Evolutionary conservation across 768 basidiomycete species (phyloP).

Genomic region (Serendipita indica): DNA sequence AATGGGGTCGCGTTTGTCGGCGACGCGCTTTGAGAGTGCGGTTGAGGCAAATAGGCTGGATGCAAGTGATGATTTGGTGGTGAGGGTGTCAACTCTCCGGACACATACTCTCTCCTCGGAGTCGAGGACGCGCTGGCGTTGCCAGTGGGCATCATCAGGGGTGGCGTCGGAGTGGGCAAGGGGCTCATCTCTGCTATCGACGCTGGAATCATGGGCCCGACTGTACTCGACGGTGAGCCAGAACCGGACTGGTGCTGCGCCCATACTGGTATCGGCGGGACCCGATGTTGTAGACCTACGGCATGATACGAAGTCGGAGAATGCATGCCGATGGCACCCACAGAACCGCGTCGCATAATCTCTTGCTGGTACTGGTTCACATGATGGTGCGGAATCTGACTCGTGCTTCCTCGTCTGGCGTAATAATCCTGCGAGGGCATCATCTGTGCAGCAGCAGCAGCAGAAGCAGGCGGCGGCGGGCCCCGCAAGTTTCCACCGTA

Average conservation of each 20-base stretch:
- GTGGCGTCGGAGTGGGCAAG: neutral
- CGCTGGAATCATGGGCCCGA: no score
- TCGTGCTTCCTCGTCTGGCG: conserved; percentile 7
- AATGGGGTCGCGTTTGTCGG: no score
- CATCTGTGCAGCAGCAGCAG: neutral
- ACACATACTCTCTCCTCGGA: neutral
- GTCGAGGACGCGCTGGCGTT: neutral
- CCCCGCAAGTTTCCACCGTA: neutral
- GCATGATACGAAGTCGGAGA: neutral
- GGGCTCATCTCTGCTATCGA: neutral
- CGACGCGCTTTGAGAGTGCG: neutral
- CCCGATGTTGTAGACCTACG: neutral
- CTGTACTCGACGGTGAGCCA: neutral
- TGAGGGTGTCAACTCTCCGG: neutral
- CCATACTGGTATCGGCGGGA: no score
- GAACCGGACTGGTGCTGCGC: neutral
- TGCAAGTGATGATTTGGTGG: neutral
- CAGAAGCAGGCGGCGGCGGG: neutral
- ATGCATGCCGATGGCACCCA: neutral
- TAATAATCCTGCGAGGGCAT: neutral
- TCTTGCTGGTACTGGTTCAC: neutral
- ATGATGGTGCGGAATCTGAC: conserved; percentile 7
- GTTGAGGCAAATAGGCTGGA: neutral
- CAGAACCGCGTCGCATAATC: conserved; percentile 1
- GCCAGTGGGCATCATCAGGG: neutral